phyloP scores from a whole-genome alignment of 148 eudicot species.

The Rhododendron vialii region DNA sequence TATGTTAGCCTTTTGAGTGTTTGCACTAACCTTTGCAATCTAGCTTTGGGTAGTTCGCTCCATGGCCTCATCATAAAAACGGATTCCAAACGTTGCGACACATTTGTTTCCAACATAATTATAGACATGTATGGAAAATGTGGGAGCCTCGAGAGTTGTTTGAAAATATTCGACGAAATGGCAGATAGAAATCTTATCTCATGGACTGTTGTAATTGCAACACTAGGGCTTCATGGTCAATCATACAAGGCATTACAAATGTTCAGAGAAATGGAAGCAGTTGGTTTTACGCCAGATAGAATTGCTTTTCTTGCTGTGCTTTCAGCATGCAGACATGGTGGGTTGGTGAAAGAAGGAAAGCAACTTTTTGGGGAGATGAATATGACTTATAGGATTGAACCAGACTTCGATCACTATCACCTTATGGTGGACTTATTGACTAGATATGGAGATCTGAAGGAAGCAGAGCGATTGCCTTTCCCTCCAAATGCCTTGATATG shows the following conservation, averaged over 20 bases:
- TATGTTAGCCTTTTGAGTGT: conserved; percentile 51
- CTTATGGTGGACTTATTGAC: conserved; percentile 60
- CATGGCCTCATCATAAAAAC: conserved; percentile 60
- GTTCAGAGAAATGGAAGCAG: conserved; percentile 54
- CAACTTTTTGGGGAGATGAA: conserved; percentile 52
- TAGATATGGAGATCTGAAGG: conserved; percentile 57
- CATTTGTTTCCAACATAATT: conserved; percentile 55
- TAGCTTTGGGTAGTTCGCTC: conserved; percentile 58
- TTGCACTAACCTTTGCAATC: conserved; percentile 53
- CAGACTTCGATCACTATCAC: conserved; percentile 67
- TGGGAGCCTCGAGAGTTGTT: conserved; percentile 51
- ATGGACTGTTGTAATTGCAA: conserved; percentile 61
- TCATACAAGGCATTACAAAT: conserved; percentile 45
- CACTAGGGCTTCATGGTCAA: conserved; percentile 66
- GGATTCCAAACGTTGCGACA: conserved; percentile 37
- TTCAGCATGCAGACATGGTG: conserved; percentile 73
- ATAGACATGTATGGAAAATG: conserved; percentile 83
- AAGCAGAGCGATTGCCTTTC: conserved; percentile 68
- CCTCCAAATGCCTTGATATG: conserved; percentile 56
- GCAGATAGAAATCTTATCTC: conserved; percentile 47
- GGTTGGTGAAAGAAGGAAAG: conserved; percentile 60
- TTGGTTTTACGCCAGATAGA: conserved; percentile 49
- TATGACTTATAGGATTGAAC: conserved; percentile 42
- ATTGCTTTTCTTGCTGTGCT: conserved; percentile 53
- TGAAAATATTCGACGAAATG: conserved; percentile 42